Evolutionary conservation across 441 rosid species (phyloP), one percentile per base, ranked within the genome.

Genomic region (Capsella rubella): DNA sequence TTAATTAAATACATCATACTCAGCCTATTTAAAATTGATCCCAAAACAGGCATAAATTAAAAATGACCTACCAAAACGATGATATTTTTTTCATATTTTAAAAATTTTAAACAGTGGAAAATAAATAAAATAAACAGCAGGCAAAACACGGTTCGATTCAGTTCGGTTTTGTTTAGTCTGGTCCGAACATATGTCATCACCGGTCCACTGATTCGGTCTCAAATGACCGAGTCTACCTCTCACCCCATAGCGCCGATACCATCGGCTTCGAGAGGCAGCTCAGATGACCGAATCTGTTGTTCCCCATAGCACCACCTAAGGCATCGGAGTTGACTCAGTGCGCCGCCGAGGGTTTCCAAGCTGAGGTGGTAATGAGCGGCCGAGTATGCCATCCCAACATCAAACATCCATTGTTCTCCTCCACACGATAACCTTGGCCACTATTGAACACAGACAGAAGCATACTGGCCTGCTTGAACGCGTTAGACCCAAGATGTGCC

Each of bases 311-410:
- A 49, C 50, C 42, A 55, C 43, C 37, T 28, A 21, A 10, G 0
- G 12, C 5, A 8, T 31, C 80, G 8, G 52, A 66, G 58, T 37
- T 49, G 39, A 73, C 76, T 82, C 83, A 72, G 58, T 69, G 59
- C 60, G 64, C 68, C 51, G 14, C 32, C 14, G 31, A 57, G 35
- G 80, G 87, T 45, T 84, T 88, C 98, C 98, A 94, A 4, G 96
- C 97, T 3, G 98, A 94, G 56, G 98, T 87, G 52, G 97, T 88
- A 2, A 94, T 87, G 29, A 94, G 88, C 13, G 97, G 93, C 14
- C 97, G 84, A 1, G 90, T 91, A 14, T 94, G 95, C 98, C 98
- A 94, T 6, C 97, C 97, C 65, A 94, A 79, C 93, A 88, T 91
- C 75, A 94, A 55, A 75, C 93, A 84, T 15, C 98, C 98, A 5